Evolutionary conservation across 306 rosid species (phyloP).

Genomic region (Cucumis melo): DNA sequence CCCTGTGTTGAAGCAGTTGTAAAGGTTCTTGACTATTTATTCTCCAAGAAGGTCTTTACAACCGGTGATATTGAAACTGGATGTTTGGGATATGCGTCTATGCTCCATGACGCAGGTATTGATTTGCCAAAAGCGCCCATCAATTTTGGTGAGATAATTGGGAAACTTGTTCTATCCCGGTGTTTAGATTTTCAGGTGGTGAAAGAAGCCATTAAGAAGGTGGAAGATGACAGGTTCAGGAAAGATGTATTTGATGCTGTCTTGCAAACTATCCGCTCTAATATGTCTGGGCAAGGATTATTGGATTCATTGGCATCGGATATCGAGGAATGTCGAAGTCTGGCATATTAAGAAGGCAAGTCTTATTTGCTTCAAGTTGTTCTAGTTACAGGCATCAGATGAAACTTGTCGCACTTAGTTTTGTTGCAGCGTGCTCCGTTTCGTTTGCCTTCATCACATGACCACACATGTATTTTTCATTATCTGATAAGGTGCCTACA

Average conservation of each 20-base stretch:
- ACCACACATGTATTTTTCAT: slow-evolving; percentile 40
- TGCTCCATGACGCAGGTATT: slow-evolving; percentile 56
- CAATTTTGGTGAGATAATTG: slow-evolving; percentile 72
- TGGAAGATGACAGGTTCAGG: slow-evolving; percentile 47
- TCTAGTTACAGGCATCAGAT: slow-evolving; percentile 19
- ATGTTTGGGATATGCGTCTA: slow-evolving; percentile 52
- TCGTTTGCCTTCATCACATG: slow-evolving; percentile 22
- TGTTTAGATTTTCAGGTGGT: slow-evolving; percentile 64
- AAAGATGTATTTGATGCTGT: slow-evolving; percentile 38
- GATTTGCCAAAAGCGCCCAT: slow-evolving; percentile 79
- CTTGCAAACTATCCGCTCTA: slow-evolving; percentile 22
- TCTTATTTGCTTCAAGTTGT: slow-evolving; percentile 7
- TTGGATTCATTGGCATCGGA: slow-evolving; percentile 75
- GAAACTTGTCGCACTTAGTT: slow-evolving; percentile 12
- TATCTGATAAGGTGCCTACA: slow-evolving; percentile 48
- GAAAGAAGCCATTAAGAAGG: slow-evolving; percentile 49
- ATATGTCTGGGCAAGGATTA: slow-evolving; percentile 44
- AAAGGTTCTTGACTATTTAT: slow-evolving; percentile 51
- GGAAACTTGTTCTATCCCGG: slow-evolving; percentile 41
- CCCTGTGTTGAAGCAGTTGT: slow-evolving; percentile 51
- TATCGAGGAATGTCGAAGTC: slow-evolving; percentile 56
- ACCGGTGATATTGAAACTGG: slow-evolving; percentile 57
- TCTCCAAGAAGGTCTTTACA: slow-evolving; percentile 34
- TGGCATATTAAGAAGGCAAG: slow-evolving; percentile 9
- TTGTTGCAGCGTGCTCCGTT: slow-evolving; percentile 1